Conservation (phyloP, 768 basidiomycete genomes). For the Termitomyces sp. region DNA sequence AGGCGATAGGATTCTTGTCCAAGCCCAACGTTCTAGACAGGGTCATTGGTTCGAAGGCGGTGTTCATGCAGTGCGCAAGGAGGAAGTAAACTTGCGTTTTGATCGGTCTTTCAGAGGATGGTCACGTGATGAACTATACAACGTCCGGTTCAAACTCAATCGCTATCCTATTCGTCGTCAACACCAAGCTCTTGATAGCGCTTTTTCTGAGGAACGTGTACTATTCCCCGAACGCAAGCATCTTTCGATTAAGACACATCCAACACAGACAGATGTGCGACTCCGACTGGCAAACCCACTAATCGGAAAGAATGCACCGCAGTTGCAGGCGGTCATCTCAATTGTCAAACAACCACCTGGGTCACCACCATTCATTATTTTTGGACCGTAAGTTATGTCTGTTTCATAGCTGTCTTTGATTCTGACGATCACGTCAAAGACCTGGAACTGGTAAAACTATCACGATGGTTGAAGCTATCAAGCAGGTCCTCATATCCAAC, state of each 20-base stretch:
- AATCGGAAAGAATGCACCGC: constrained; percentile 39
- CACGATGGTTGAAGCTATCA: constrained; percentile 55
- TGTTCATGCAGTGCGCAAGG: constrained; percentile 45
- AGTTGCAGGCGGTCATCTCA: constrained; percentile 42
- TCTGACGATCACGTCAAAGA: constrained; percentile 20
- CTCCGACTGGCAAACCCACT: constrained; percentile 33
- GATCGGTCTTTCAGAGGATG: constrained; percentile 34
- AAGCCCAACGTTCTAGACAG: constrained; percentile 27
- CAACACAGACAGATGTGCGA: constrained; percentile 8
- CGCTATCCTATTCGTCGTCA: constrained; percentile 51
- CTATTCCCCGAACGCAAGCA: constrained; percentile 41
- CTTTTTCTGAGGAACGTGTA: constrained; percentile 37
- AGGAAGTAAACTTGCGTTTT: constrained; percentile 49
- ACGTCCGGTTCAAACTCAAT: constrained; percentile 53
- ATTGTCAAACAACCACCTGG: constrained; percentile 40
- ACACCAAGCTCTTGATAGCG: constrained; percentile 49
- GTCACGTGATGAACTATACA: constrained; percentile 30
- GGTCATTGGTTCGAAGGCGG: constrained; percentile 55
- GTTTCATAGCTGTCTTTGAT: neutral
- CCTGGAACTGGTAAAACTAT: constrained; percentile 68
- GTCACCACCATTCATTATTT: constrained; percentile 50
- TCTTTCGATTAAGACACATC: constrained; percentile 10
- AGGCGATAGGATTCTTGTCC: constrained; percentile 54
- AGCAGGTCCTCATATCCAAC: constrained; percentile 36
- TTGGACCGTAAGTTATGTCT: constrained; percentile 49